phyloP scores from a whole-genome alignment of 306 rosid genomes.

The Alnus glutinosa region DNA sequence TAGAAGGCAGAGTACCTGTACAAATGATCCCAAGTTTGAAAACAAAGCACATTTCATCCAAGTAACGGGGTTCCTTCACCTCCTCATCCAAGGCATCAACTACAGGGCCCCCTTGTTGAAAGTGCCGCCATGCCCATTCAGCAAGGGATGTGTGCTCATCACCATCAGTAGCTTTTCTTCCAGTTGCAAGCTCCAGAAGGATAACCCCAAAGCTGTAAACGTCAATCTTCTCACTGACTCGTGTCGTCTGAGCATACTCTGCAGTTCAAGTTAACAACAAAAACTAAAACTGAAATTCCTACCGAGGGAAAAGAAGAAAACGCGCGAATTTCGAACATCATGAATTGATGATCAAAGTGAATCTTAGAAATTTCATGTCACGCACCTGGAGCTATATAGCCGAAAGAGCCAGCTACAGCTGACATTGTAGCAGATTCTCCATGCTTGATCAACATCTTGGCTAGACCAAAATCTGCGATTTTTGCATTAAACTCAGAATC shows the following conservation, averaged over 20 bases:
- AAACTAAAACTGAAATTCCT: not conserved
- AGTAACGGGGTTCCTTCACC: constrained; percentile 42
- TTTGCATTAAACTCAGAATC: constrained; percentile 73
- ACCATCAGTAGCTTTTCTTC: constrained; percentile 23
- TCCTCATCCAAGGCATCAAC: constrained; percentile 59
- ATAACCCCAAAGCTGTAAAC: constrained; percentile 51
- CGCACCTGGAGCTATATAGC: constrained; percentile 95
- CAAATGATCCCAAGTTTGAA: constrained; percentile 71
- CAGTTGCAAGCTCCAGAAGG: no score
- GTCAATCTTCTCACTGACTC: constrained; percentile 74
- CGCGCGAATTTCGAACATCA: no score
- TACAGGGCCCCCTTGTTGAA: constrained; percentile 38
- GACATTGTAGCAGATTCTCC: constrained; percentile 67
- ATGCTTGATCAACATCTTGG: constrained; percentile 61
- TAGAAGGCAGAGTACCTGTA: constrained; percentile 44
- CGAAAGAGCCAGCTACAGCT: constrained; percentile 67
- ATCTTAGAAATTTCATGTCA: not conserved
- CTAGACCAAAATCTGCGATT: constrained; percentile 88
- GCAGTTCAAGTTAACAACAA: constrained; percentile 26
- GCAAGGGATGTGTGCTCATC: constrained; percentile 66
- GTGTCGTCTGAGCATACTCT: constrained; percentile 60
- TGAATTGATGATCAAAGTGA: no score
- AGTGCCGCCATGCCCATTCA: constrained; percentile 61
- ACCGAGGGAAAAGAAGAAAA: not conserved
- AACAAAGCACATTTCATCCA: constrained; percentile 54